Conservation (phyloP, 139 green algal genomes). For the Chlorella sp. region DNA sequence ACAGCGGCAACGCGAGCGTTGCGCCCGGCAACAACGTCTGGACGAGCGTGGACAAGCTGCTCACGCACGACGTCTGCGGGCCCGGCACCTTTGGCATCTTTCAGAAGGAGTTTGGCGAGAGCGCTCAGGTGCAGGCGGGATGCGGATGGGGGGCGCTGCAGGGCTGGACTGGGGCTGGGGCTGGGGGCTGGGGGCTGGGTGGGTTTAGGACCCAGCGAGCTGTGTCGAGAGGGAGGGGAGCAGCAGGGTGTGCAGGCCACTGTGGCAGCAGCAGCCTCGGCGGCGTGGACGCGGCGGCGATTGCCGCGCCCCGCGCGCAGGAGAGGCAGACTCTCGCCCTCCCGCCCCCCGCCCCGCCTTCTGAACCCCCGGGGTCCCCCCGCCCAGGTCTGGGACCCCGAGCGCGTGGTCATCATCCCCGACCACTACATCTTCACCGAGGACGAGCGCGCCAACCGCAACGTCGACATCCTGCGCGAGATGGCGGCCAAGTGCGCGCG, state of each 20-base stretch:
- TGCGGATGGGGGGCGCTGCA: neutral
- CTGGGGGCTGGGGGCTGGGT: neutral
- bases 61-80: constrained; percentile 96
- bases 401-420: constrained; percentile 93
- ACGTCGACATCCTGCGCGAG: constrained; percentile 91
- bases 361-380: neutral
- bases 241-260: neutral
- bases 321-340: constrained; percentile 1
- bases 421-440: constrained; percentile 99
- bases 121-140: constrained; percentile 85
- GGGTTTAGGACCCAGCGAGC: neutral
- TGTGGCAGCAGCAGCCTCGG: no score
- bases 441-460: constrained; percentile 92
- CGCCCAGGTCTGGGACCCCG: constrained; percentile 85
- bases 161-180: neutral
- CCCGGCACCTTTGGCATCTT: constrained; percentile 96
- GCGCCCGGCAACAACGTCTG: constrained; percentile 92
- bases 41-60: constrained; percentile 91
- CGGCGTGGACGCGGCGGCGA: no score
- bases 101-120: constrained; percentile 92
- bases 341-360: neutral
- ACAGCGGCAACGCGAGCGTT: constrained; percentile 70
- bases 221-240: neutral
- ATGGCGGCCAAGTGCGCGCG: constrained; percentile 21
- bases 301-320: no score